Evolutionary conservation across 108 stramenopile species (phyloP).

Genomic region (Discostella pseudostelligera): DNA sequence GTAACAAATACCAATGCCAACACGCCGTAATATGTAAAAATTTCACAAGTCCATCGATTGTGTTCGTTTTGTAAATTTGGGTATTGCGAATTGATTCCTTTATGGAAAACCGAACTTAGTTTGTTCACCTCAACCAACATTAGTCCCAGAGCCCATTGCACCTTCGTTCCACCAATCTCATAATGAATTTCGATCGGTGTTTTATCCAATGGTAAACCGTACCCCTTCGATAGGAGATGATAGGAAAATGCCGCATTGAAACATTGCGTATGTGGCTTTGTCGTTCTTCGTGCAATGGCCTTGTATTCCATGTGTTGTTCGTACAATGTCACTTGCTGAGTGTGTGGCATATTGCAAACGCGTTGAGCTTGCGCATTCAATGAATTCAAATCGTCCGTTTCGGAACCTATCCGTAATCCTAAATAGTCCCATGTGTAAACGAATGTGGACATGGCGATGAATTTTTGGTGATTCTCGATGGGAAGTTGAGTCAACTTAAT

Average conservation of each 20-base stretch:
- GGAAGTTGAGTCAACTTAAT: conserved; percentile 58
- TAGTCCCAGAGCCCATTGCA: conserved; percentile 90
- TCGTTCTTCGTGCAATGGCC: conserved; percentile 42
- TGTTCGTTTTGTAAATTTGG: not conserved
- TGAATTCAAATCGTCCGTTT: conserved; percentile 53
- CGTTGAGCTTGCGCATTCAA: conserved; percentile 44
- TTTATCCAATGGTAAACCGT: conserved; percentile 51
- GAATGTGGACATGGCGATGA: conserved; percentile 64
- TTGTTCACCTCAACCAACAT: conserved; percentile 93
- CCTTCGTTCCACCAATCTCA: conserved; percentile 72
- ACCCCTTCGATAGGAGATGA: conserved; percentile 74
- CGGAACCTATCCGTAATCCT: conserved; percentile 48
- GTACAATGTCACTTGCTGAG: conserved; percentile 50
- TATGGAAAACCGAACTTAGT: not conserved
- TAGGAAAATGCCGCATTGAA: conserved; percentile 81
- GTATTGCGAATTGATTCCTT: not conserved
- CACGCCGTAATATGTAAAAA: not conserved
- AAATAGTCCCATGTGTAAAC: conserved; percentile 64
- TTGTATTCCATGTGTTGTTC: conserved; percentile 7
- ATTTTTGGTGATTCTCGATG: conserved; percentile 40
- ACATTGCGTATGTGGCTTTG: conserved; percentile 48
- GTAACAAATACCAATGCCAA: not conserved
- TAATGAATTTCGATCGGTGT: conserved; percentile 46
- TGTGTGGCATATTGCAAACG: conserved; percentile 59
- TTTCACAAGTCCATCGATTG: not conserved